These are phyloP conservation scores for Pythium biforme DNA, from an alignment of 352 stramenopile genomes.

Conservation along the genomic window DNA sequence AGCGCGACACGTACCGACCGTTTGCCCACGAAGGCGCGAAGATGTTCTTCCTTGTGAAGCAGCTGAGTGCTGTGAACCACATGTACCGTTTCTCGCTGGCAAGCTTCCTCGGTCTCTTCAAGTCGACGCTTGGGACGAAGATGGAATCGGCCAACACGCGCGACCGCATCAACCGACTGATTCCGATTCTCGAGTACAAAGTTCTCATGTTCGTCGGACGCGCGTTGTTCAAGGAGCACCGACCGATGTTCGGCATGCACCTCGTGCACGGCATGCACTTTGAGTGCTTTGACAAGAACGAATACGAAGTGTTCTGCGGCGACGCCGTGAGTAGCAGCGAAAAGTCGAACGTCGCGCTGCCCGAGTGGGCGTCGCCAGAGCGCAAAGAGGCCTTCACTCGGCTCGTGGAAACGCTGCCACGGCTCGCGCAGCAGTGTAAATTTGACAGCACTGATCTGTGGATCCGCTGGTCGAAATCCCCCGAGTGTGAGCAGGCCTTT, in stretches of 20 bases:
- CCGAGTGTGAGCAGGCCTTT: constrained; percentile 91
- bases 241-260: constrained; percentile 93
- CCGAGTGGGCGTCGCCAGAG: constrained; percentile 81
- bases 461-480: constrained; percentile 86
- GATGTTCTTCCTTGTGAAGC: constrained; percentile 94
- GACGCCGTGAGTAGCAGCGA: constrained; percentile 49
- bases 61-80: constrained; percentile 88
- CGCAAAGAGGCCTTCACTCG: constrained; percentile 82
- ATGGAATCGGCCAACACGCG: constrained; percentile 77
- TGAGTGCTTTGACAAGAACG: constrained; percentile 90
- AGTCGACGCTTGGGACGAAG: constrained; percentile 72
- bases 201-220: constrained; percentile 92
- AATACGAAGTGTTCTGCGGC: constrained; percentile 93
- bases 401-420: constrained; percentile 74
- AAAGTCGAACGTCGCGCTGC: constrained; percentile 34
- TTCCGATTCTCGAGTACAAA: constrained; percentile 87
- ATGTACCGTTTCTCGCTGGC: constrained; percentile 96
- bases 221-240: constrained; percentile 92
- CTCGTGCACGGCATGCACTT: constrained; percentile 92
- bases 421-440: constrained; percentile 70
- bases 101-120: constrained; percentile 89
- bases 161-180: constrained; percentile 79
- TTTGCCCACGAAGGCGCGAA: constrained; percentile 89
- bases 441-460: constrained; percentile 85
- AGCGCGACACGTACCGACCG: constrained; percentile 88